Evolutionary conservation across 768 basidiomycete species (phyloP).

Genomic region (Lyophyllum semitale): DNA sequence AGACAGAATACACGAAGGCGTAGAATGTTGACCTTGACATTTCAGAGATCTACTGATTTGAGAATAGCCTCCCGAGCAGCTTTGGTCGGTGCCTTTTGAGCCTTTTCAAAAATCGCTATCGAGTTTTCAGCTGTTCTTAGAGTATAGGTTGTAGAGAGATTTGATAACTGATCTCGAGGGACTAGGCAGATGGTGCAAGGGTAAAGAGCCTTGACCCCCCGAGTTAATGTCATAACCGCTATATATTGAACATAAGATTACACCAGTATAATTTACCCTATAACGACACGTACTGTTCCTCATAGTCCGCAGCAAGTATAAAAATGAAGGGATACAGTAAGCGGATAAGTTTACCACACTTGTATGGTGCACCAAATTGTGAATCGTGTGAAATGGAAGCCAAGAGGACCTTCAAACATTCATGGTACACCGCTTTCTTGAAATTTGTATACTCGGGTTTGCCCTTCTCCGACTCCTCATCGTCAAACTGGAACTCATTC

Average conservation of each 20-base stretch:
- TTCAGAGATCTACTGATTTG: constrained; percentile 21
- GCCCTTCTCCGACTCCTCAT: constrained; percentile 21
- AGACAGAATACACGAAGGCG: background rate
- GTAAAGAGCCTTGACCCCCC: constrained; percentile 22
- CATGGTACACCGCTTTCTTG: constrained; percentile 29
- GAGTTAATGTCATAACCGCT: background rate
- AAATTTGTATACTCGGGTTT: constrained; percentile 22
- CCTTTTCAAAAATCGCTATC: constrained; percentile 13
- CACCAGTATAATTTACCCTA: background rate
- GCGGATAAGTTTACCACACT: constrained; percentile 20
- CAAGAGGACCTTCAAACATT: constrained; percentile 22
- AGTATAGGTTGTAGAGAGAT: constrained; percentile 16
- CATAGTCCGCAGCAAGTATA: constrained; percentile 31
- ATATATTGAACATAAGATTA: background rate
- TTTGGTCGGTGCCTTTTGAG: background rate
- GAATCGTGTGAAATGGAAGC: constrained; percentile 14
- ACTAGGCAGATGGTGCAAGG: constrained; percentile 38
- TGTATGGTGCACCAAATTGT: constrained; percentile 3
- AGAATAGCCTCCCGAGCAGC: constrained; percentile 21
- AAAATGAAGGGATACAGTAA: constrained; percentile 26
- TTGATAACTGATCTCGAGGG: constrained; percentile 20
- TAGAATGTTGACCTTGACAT: constrained; percentile 20
- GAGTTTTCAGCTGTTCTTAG: constrained; percentile 16
- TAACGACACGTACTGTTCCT: constrained; percentile 32
- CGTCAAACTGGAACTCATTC: no score